Base-by-base conservation (phyloP, 768 basidiomycete species). In the Leucosporidium yakuticum region DNA sequence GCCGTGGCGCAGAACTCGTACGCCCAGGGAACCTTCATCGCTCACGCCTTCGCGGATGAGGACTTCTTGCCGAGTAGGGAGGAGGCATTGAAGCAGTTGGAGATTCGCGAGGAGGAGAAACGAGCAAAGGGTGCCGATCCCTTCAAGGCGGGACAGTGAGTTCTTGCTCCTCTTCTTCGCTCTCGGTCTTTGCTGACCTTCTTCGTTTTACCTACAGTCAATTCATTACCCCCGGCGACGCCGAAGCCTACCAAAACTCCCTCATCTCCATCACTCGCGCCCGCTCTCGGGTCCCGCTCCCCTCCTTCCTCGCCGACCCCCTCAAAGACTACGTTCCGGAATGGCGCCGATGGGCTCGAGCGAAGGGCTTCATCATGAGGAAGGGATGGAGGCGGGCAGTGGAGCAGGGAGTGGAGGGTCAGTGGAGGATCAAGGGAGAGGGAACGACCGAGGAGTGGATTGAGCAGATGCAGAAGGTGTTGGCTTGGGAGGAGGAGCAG, bases 371-470 rank as follows among this genome's bases (percentile, higher is more conserved):
- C 29, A 25, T 31, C 19, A 19, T 56, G 25, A 6, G 55, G 9
- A 56, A 56, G 21, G 55, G 55, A 29, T 56, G 55, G 55, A 56
- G 29, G 55, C 9, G 55, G n/a, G 55, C 55, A 2, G 55, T 56
- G 2, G 55, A 56, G 55, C 31, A 32, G 19, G 55, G 55, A 14
- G 55, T 56, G 2, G 39, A 44, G 14, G 39, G 39, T 14, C 27
- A 56, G 55, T 25, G 29, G 55, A 23, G 32, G 55, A 25, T 56
- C 29, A 32, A 12, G 17, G 31, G 29, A 4, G 29, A 4, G n/a
- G 55, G 20, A 4, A 27, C 55, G 27, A 32, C 25, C n/a, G 55
- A 32, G 29, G 55, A 56, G 55, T 56, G 25, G 27, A 17, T 56
- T 5, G 55, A 56, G 17, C n/a, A 23, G 55, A 25, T 56, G 55